A percentile compares a stretch with the other conserved stretches of the same genome.
Evolutionary conservation across 2,329 filamentous ascomycete species (phyloP).

Genomic region (Sclerotinia minor): DNA sequence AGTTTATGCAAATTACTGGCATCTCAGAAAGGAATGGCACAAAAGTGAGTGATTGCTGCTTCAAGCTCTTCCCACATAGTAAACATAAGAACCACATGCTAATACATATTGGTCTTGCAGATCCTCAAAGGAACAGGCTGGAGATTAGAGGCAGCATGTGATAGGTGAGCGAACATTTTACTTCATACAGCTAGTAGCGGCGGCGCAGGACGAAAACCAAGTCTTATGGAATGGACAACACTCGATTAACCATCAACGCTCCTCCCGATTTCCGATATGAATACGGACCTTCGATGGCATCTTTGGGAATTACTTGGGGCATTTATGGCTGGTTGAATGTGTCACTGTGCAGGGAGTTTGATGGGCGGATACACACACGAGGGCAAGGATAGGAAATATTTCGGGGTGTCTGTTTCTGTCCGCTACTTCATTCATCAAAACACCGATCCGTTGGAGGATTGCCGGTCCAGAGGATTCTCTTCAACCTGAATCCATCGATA

Average conservation of each 20-base stretch:
- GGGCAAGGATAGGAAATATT: background rate
- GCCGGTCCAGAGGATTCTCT: background rate
- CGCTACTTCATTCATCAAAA: background rate
- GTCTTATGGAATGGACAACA: background rate
- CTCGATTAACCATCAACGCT: background rate
- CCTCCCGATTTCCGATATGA: background rate
- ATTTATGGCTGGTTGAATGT: background rate
- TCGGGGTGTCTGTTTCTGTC: no score
- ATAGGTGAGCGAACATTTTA: conserved; percentile 42
- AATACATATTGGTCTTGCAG: conserved; percentile 35
- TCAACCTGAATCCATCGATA: background rate
- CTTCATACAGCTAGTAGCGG: background rate
- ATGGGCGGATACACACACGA: background rate
- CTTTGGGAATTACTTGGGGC: background rate
- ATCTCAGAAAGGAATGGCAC: conserved; percentile 38
- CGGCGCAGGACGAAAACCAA: background rate
- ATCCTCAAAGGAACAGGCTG: conserved; percentile 43
- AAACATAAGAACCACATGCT: conserved; percentile 28
- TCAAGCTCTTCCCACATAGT: conserved; percentile 2
- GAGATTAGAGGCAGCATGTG: conserved; percentile 44
- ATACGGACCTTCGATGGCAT: no score
- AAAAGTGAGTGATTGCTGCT: conserved; percentile 36
- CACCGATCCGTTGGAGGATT: background rate
- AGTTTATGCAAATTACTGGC: conserved; percentile 42
- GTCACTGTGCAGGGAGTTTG: background rate